Conservation (phyloP, 139 green algal genomes). For the Edaphochlamys debaryana region DNA sequence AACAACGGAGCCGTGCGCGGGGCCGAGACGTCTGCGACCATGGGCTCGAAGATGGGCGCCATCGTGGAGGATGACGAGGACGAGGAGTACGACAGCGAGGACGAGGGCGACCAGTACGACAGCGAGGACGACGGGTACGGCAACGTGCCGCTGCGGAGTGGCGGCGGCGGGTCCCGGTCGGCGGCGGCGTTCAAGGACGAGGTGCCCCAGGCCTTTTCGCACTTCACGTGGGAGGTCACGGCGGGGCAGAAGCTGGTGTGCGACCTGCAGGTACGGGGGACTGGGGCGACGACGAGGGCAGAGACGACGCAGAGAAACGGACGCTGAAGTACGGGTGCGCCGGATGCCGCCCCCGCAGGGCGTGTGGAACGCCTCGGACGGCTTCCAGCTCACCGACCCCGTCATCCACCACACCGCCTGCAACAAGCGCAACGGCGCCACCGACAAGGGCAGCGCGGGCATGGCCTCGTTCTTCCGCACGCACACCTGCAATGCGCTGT, state of each 20-base stretch:
- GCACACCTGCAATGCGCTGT: too few relatives aligned
- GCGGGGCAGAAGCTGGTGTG: slow-evolving; percentile 55
- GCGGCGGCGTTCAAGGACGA: neutral
- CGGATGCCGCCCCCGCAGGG: too few relatives aligned
- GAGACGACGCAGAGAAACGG: too few relatives aligned
- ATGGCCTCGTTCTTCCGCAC: too few relatives aligned
- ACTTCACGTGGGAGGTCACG: slow-evolving; percentile 48
- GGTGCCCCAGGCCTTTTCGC: slow-evolving; percentile 57
- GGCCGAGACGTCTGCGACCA: neutral
- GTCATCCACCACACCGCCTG: too few relatives aligned
- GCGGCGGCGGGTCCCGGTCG: too few relatives aligned
- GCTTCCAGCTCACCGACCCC: too few relatives aligned
- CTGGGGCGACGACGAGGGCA: neutral
- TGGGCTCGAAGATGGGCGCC: too few relatives aligned
- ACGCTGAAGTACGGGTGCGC: too few relatives aligned
- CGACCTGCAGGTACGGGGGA: slow-evolving; percentile 48
- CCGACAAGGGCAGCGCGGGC: too few relatives aligned
- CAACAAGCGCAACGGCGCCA: too few relatives aligned
- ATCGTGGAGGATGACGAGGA: slow-evolving; percentile 35
- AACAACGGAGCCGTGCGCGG: slow-evolving; percentile 31
- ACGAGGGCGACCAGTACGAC: neutral
- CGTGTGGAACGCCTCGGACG: too few relatives aligned
- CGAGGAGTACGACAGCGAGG: neutral
- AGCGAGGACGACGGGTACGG: slow-evolving; percentile 1
- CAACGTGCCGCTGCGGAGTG: neutral